Evolutionary conservation across 495 filamentous ascomycete genomes (phyloP), one percentile per base, ranked within the genome.

Genomic region (Penicillium canariense): DNA sequence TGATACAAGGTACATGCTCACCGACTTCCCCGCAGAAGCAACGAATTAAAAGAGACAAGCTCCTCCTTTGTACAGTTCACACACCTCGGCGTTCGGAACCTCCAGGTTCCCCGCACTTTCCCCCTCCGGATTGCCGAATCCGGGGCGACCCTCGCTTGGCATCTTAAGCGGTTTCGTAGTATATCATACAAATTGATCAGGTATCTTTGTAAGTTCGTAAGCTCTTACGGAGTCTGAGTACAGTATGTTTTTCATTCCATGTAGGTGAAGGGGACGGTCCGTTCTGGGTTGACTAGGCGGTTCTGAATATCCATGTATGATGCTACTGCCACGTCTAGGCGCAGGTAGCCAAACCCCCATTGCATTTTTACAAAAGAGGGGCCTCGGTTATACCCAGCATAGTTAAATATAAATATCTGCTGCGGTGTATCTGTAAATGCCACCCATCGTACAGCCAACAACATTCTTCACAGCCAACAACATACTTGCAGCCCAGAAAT

Each of bases 101-200:
- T n/a, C 56, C 48, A 22, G 34, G 15, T 47, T 52, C 55, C 55
- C 55, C 55, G 55, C 55, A 56, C 34, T 15, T n/a, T 40, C 27
- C 26, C 5, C 11, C 45, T 25, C 47, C 39, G 25, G 30, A 15
- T 31, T 40, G 23, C 54, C 48, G 54, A 46, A 38, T 4, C 25
- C 14, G 14, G 47, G 10, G 43, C 42, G 31, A 12, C 20, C 11
- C 6, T 27, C 23, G 32, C 22, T 14, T 10, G 15, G 17, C 8
- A 39, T 39, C 11, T 4, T 39, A 22, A n/a, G 9, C 17, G 3
- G n/a, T 17, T 4, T 39, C 22, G 18, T 22, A 39, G 5, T 11
- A 17, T 39, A 39, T 22, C 18, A 12, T 10, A 20, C 20, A n/a
- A 11, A 10, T n/a, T 11, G 22, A 7, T 39, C 4, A 3, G 12